Percentiles rank a stretch among this genome's conserved stretches.
phyloP scores from a whole-genome alignment of 2,329 filamentous ascomycete species.

The Botrytis deweyae region DNA sequence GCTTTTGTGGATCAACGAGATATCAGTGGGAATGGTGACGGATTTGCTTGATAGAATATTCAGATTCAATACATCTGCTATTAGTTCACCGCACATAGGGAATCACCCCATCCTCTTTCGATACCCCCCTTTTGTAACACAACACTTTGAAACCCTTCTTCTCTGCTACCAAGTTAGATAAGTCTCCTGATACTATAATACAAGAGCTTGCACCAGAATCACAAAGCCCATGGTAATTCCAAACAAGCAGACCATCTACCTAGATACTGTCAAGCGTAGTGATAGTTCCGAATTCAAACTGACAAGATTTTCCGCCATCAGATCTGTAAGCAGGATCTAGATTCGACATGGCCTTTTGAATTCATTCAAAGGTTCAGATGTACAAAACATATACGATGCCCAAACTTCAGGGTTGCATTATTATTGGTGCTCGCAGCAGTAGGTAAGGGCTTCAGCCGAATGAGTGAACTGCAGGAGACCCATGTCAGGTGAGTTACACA shows the following conservation, averaged over 20 bases:
- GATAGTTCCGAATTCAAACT: neutral
- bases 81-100: neutral
- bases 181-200: neutral
- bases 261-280: neutral
- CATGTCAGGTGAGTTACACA: neutral
- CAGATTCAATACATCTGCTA: neutral
- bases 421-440: neutral
- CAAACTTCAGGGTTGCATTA: neutral
- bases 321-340: neutral
- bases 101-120: neutral
- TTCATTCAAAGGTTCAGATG: neutral
- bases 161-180: neutral
- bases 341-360: neutral
- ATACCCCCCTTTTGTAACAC: neutral
- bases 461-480: constrained; percentile 1
- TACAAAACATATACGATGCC: neutral
- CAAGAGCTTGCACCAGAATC: neutral
- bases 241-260: neutral
- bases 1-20: neutral
- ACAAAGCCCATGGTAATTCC: neutral
- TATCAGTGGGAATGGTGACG: neutral
- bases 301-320: neutral
- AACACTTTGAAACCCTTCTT: neutral
- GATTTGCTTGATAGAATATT: too few species aligned
- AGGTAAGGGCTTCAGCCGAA: neutral